These are phyloP conservation scores for Graphilbum sp. DNA, from an alignment of 2,329 filamentous ascomycete species.

Conservation along the genomic window DNA sequence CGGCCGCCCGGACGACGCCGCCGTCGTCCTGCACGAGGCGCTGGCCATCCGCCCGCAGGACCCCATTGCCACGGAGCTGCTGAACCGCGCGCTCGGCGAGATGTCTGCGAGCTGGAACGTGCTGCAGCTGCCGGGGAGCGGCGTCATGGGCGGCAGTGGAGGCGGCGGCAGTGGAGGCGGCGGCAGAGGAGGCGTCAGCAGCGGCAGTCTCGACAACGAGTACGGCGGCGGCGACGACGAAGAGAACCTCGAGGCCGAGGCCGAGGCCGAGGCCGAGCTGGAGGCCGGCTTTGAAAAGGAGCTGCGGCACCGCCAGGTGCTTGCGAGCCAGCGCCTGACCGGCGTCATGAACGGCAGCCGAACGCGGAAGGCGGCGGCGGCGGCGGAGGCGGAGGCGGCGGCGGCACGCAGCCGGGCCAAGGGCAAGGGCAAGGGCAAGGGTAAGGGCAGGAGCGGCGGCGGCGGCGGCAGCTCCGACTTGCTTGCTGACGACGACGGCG, in stretches of 20 bases:
- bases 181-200: neutral
- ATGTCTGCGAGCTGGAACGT: conserved; percentile 26
- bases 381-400: conserved; percentile 9
- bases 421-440: conserved; percentile 21
- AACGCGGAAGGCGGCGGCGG: too few species aligned
- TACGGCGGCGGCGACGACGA: conserved; percentile 14
- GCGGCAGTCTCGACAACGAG: conserved; percentile 6
- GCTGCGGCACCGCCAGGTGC: conserved; percentile 28
- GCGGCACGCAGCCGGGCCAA: conserved; percentile 24
- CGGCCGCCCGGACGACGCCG: conserved; percentile 57
- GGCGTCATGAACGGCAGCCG: conserved; percentile 8
- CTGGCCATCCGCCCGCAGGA: conserved; percentile 66
- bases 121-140: conserved; percentile 5
- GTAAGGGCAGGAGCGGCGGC: neutral
- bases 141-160: too few species aligned
- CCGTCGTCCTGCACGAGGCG: conserved; percentile 70
- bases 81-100: conserved; percentile 55
- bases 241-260: conserved; percentile 25
- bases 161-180: neutral
- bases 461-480: neutral
- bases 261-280: neutral
- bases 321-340: conserved; percentile 21
- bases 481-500: neutral
- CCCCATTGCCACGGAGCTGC: conserved; percentile 61
- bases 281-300: conserved; percentile 35